Base-by-base conservation (phyloP, 495 filamentous ascomycete species). In the Lophiostoma macrostomum region DNA sequence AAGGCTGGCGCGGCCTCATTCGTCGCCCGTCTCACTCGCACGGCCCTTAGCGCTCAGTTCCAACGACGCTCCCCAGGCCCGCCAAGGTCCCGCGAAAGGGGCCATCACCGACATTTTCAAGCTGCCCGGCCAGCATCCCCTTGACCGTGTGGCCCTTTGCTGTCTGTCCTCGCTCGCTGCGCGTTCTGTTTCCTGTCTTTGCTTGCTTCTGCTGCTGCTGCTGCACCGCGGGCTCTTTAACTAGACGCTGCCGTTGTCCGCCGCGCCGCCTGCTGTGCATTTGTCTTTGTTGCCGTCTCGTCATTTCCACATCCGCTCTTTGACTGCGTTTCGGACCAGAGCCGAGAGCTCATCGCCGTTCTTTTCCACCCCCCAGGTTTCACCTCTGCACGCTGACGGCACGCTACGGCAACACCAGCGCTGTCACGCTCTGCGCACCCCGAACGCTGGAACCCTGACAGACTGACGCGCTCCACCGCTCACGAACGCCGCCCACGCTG, bases 191-290 rank as follows among this genome's bases (percentile, higher is more conserved):
- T 42, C 42, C 42, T 37, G 12, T 25, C 23, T 48, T 22, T 25
- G n/a, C 35, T 31, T 18, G 12, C 16, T 39, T 14, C 35, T 30
- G 34, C 24, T 24, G 18, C 29, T 28, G 14, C 49, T 36, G 25
- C 50, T 53, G 27, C 48, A 18, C 45, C 38, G 56, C 56, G 34
- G 41, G 49, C 52, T 43, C 57, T 60, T 54, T 60, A 20, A 55
- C 57, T 49, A 60, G 50, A 55, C 27, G 42, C 57, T 43, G 34
- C 47, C 16, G 35, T 22, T 49, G 29, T n/a, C 29, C 29, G 28
- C 36, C 30, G 43, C 46, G 14, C 48, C 37, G 14, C 43, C 25
- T 37, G 29, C 40, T 20, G 35, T 41, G 24, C 29, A 11, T 46
- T 43, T 29, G 20, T 35, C 43, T 44, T 46, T 47, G 48, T 52